Base-by-base conservation (phyloP, 805 yeast genomes). In the Saturnispora sanitii region DNA sequence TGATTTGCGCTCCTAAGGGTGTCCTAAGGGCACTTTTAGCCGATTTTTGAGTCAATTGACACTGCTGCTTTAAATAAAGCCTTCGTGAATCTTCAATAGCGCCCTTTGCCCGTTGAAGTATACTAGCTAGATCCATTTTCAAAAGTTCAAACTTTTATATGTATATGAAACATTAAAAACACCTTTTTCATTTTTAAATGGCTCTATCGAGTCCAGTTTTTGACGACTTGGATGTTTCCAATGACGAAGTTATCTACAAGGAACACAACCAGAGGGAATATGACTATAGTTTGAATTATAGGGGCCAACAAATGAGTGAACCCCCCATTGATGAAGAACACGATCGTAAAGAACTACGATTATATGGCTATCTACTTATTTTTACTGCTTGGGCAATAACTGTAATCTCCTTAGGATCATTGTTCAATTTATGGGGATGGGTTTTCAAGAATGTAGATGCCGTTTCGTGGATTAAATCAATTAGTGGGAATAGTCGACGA, bases 381-480 rank as follows among this genome's bases (percentile, higher is more conserved):
- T 28, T 41, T 1, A 33, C 39, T 3, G 54, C 60, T 4, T 55
- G 61, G 61, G 4, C 51, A 2, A 37, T 53, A 21, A 60, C 55
- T 33, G 39, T 53, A 2, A 28, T 54, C 9, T 51, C 61, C 12
- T 45, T 57, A 6, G 65, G 64, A 1, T 49, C 51, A 6, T 42
- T 58, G 5, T 53, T 61, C 30, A 53, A 57, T 26, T 36, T 58
- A 9, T 59, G 62, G 62, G 38, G 46, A 20, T 56, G 62, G 61
- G 51, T 54, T 19, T 48, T 55, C n/a, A 39, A 35, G 15, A 36
- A 40, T 32, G 27, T 37, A 2, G 27, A 16, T 5, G n/a, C 33
- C 12, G 6, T 39, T 7, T 20, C 18, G 2, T 33, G 18, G 12
- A 25, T 34, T 12, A 34, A 22, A 12, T 20, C 45, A 13, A 37